Evolutionary conservation across 139 green algal species (phyloP).

Genomic region (Trebouxia sp.): DNA sequence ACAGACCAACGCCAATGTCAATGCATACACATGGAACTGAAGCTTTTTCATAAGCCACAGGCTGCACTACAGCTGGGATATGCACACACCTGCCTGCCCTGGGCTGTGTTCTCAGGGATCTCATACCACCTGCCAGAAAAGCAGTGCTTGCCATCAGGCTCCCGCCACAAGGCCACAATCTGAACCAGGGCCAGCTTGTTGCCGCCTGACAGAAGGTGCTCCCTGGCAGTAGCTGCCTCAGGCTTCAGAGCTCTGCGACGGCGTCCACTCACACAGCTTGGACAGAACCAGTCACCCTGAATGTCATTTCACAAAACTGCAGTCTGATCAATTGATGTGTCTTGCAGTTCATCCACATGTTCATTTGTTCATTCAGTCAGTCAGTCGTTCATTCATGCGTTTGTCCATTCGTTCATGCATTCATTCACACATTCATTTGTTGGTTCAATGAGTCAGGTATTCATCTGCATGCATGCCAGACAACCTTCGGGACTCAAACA

Average conservation of each 20-base stretch:
- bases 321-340: neutral
- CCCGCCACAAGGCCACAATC: conserved; percentile 55
- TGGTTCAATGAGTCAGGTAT: neutral
- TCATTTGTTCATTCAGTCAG: neutral
- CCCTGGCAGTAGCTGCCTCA: conserved; percentile 37
- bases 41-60: no score
- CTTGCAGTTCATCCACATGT: neutral
- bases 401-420: neutral
- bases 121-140: conserved; percentile 70
- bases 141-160: conserved; percentile 5
- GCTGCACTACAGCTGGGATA: neutral
- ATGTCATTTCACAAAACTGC: neutral
- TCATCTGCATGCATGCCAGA: neutral
- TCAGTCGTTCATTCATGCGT: neutral
- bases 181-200: conserved; percentile 50
- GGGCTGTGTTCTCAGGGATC: conserved; percentile 84
- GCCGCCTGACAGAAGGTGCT: conserved; percentile 57
- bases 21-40: neutral
- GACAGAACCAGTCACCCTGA: conserved; percentile 77
- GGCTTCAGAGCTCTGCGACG: neutral
- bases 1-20: neutral
- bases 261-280: conserved; percentile 48
- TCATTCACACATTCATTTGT: neutral
- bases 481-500: neutral
- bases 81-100: conserved; percentile 63